A percentile compares a stretch with the other conserved stretches of the same genome.
Evolutionary conservation across 192 early-diverging fungal genomes (phyloP).

Genomic region (Pilobolus umbonatus): DNA sequence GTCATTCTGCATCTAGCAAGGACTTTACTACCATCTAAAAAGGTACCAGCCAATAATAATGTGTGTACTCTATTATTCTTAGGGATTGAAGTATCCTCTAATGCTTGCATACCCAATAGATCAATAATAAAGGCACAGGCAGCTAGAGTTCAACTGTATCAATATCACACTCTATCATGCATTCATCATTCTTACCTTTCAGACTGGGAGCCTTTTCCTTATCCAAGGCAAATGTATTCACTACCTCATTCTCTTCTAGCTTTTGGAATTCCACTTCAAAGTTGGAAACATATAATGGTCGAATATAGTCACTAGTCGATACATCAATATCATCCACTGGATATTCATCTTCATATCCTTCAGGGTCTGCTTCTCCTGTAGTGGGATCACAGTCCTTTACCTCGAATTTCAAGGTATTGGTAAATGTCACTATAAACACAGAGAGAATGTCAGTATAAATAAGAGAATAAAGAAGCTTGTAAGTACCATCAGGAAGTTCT

Average conservation of each 20-base stretch:
- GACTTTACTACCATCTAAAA: conserved; percentile 73
- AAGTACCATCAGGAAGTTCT: conserved; percentile 56
- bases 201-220: conserved; percentile 65
- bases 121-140: conserved; percentile 67
- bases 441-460: neutral
- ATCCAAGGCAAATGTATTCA: conserved; percentile 88
- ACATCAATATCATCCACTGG: conserved; percentile 84
- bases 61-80: conserved; percentile 77
- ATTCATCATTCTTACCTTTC: conserved; percentile 66
- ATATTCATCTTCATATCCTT: conserved; percentile 96
- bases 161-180: conserved; percentile 3
- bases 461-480: neutral
- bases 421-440: conserved; percentile 58
- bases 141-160: too few species aligned
- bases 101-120: conserved; percentile 82
- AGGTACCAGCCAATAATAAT: conserved; percentile 79
- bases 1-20: conserved; percentile 88
- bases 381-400: conserved; percentile 95
- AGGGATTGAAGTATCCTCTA: conserved; percentile 68
- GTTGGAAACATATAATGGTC: conserved; percentile 77
- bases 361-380: conserved; percentile 87
- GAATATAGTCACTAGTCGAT: conserved; percentile 82
- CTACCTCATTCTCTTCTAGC: conserved; percentile 60
- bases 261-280: conserved; percentile 80
- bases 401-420: conserved; percentile 82